These are phyloP conservation scores for Lantana camara DNA, from an alignment of 257 asterid species.

Conservation along the genomic window DNA sequence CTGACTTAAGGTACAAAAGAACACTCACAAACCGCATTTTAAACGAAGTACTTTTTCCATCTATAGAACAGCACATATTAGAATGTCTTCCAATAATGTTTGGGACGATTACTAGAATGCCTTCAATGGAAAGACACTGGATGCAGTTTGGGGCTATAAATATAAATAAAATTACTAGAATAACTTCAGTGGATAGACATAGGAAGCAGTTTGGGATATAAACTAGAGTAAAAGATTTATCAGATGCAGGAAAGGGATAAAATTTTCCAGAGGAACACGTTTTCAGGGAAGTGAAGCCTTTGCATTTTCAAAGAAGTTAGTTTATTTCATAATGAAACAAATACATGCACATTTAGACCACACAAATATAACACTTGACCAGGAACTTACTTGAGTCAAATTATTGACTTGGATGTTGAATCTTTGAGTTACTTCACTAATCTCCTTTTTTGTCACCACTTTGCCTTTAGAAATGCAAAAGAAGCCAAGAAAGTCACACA, in stretches of 20 bases:
- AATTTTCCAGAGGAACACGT: neutral
- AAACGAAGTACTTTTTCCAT: slow-evolving; percentile 4
- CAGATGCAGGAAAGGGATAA: neutral
- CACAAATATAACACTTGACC: slow-evolving; percentile 13
- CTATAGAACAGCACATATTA: slow-evolving; percentile 1
- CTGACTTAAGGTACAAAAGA: neutral
- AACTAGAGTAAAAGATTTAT: neutral
- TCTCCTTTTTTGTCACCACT: slow-evolving; percentile 63
- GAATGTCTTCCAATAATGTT: neutral
- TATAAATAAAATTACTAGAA: slow-evolving; percentile 10
- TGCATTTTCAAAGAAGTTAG: neutral
- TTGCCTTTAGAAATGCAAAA: slow-evolving; percentile 53
- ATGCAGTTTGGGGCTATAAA: too few relatives aligned
- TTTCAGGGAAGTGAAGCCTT: neutral
- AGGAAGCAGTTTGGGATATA: neutral
- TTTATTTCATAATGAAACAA: neutral
- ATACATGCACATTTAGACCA: neutral
- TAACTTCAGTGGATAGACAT: slow-evolving; percentile 4
- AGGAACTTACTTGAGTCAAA: slow-evolving; percentile 86
- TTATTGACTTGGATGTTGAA: slow-evolving; percentile 96
- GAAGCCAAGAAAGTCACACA: slow-evolving; percentile 5
- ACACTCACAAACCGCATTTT: neutral
- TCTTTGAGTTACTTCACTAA: slow-evolving; percentile 58
- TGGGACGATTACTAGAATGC: too few relatives aligned
- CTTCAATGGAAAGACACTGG: too few relatives aligned